These are phyloP conservation scores for Tulasnella sp. DNA, from an alignment of 768 basidiomycete genomes.

Conservation along the genomic window DNA sequence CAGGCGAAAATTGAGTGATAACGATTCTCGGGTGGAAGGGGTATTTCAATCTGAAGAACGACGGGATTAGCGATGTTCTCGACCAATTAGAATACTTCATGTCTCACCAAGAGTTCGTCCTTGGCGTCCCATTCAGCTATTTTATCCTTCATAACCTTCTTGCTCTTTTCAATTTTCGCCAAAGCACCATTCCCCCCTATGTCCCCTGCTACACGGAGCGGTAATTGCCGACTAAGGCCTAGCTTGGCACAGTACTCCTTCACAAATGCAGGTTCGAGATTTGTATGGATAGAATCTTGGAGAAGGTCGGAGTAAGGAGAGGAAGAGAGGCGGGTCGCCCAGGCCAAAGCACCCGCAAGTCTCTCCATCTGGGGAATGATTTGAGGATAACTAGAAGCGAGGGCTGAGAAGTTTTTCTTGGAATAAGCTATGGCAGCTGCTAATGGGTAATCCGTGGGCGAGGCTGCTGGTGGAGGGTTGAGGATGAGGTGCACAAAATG, in stretches of 20 bases:
- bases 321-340: constrained; percentile 67
- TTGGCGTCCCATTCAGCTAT: constrained; percentile 91
- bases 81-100: constrained; percentile 34
- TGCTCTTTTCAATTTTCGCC: constrained; percentile 90
- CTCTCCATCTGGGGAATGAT: constrained; percentile 65
- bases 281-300: constrained; percentile 69
- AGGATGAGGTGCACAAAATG: constrained; percentile 83
- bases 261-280: constrained; percentile 81
- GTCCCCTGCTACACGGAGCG: constrained; percentile 86
- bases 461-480: constrained; percentile 59
- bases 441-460: constrained; percentile 51
- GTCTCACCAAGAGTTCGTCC: constrained; percentile 82
- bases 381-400: constrained; percentile 61
- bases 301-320: constrained; percentile 80
- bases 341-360: constrained; percentile 59
- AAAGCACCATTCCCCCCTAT: constrained; percentile 92
- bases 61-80: not conserved
- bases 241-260: constrained; percentile 86
- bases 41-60: constrained; percentile 82
- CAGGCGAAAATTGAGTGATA: constrained; percentile 98
- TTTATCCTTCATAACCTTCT: constrained; percentile 89
- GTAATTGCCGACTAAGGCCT: constrained; percentile 87
- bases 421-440: constrained; percentile 57
- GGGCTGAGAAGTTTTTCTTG: constrained; percentile 61
- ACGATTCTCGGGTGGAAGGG: constrained; percentile 78